phyloP scores from a whole-genome alignment of 2,329 filamentous ascomycete species.

The Mollisia scopiformis region DNA sequence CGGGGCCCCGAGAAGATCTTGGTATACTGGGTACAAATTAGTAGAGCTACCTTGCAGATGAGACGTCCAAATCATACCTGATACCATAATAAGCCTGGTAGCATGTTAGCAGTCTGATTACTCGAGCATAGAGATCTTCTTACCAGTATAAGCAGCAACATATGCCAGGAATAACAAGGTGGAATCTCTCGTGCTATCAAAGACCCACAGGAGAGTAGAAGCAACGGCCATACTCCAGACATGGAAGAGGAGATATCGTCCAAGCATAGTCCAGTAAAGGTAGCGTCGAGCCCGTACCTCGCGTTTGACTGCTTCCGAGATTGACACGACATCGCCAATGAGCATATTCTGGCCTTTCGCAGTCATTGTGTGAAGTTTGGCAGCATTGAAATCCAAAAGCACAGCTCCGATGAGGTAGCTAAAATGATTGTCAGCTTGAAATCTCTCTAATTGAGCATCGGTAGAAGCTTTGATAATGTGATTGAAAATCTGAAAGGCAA shows the following conservation, averaged over 20 bases:
- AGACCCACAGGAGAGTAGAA: constrained; percentile 19
- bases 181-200: constrained; percentile 9
- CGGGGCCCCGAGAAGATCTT: constrained; percentile 22
- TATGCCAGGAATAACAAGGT: constrained; percentile 19
- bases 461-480: neutral
- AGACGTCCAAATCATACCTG: neutral
- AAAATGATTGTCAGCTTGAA: neutral
- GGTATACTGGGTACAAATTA: constrained; percentile 10
- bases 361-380: constrained; percentile 16
- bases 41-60: neutral
- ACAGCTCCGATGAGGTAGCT: constrained; percentile 22
- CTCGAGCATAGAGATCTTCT: neutral
- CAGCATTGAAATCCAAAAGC: constrained; percentile 17
- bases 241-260: constrained; percentile 15
- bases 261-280: constrained; percentile 20
- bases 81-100: constrained; percentile 15
- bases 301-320: constrained; percentile 12
- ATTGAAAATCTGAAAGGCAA: neutral
- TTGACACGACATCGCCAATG: constrained; percentile 11
- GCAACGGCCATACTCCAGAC: constrained; percentile 20
- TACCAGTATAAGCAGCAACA: constrained; percentile 19
- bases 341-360: constrained; percentile 15
- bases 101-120: neutral
- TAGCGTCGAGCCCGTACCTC: constrained; percentile 12
- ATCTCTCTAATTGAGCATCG: neutral